These are phyloP conservation scores for Pseudocercospora musae DNA, from an alignment of 2,329 filamentous ascomycete genomes.

Conservation along the genomic window DNA sequence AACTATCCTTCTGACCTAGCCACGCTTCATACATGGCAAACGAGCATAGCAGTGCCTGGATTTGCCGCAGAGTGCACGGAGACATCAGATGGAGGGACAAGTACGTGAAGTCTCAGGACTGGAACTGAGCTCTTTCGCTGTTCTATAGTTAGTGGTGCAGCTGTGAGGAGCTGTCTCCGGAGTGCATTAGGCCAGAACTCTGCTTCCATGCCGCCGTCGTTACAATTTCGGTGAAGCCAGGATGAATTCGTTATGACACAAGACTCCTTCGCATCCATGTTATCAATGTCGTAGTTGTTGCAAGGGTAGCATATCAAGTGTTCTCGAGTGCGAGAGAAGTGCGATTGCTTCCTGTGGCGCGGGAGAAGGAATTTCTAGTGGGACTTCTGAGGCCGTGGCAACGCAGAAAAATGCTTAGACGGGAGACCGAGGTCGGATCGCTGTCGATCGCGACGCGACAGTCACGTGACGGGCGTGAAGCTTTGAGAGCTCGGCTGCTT, in stretches of 20 bases:
- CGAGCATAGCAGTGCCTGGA: too few species aligned
- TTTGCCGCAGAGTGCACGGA: too few species aligned
- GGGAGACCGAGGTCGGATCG: not conserved
- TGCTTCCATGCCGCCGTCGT: not conserved
- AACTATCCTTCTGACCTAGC: too few species aligned
- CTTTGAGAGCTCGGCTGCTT: not conserved
- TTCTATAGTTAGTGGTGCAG: not conserved
- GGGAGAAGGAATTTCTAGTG: not conserved
- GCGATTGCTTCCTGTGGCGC: not conserved
- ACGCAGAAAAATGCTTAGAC: not conserved
- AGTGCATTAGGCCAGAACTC: not conserved
- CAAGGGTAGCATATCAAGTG: not conserved
- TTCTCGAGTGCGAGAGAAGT: not conserved
- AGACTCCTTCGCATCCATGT: not conserved
- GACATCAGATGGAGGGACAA: too few species aligned
- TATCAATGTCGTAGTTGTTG: not conserved
- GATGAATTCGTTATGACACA: not conserved
- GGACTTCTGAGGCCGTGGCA: not conserved
- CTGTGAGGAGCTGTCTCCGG: constrained; percentile 1
- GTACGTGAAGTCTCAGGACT: too few species aligned
- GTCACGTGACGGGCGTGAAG: not conserved
- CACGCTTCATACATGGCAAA: too few species aligned
- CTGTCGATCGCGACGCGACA: not conserved
- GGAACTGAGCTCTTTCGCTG: not conserved
- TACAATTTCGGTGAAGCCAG: not conserved